phyloP scores from a whole-genome alignment of 805 yeast genomes.

The Candida golubevii region DNA sequence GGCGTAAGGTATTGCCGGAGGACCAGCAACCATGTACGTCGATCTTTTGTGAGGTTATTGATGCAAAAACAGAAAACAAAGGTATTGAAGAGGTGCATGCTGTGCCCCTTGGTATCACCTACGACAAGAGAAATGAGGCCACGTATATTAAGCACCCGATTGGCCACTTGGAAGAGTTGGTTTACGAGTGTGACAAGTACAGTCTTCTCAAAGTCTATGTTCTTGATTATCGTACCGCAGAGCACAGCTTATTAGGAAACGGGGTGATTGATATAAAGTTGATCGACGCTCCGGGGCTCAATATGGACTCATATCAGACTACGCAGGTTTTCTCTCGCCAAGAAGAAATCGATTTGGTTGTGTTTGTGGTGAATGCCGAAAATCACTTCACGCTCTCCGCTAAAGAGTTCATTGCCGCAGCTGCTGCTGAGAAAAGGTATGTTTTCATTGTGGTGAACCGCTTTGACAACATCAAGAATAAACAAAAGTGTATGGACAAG shows the following conservation, averaged over 20 bases:
- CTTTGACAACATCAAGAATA: slow-evolving; percentile 81
- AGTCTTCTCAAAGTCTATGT: slow-evolving; percentile 76
- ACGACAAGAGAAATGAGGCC: slow-evolving; percentile 53
- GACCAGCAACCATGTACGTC: slow-evolving; percentile 98
- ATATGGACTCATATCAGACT: slow-evolving; percentile 89
- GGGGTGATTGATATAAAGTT: slow-evolving; percentile 89
- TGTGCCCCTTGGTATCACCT: slow-evolving; percentile 52
- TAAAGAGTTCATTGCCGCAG: slow-evolving; percentile 84
- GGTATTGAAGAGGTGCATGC: slow-evolving; percentile 93
- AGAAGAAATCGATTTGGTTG: slow-evolving; percentile 94
- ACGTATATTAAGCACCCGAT: slow-evolving; percentile 59
- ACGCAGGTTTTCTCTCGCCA: slow-evolving; percentile 93
- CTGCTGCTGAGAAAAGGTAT: slow-evolving; percentile 86
- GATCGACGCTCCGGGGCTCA: slow-evolving; percentile 96
- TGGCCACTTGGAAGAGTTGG: slow-evolving; percentile 60
- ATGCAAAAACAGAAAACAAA: slow-evolving; percentile 64
- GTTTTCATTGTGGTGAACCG: slow-evolving; percentile 92
- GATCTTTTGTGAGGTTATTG: slow-evolving; percentile 92
- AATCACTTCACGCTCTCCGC: slow-evolving; percentile 94
- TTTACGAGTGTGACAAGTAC: slow-evolving; percentile 67
- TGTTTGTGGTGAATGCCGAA: slow-evolving; percentile 94
- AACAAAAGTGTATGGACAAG: slow-evolving; percentile 68
- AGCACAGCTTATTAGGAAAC: slow-evolving; percentile 71
- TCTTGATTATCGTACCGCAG: slow-evolving; percentile 64
- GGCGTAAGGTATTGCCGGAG: slow-evolving; percentile 78